These are phyloP conservation scores for Trichoderma sp. DNA, from an alignment of 2,329 filamentous ascomycete species.

Conservation along the genomic window DNA sequence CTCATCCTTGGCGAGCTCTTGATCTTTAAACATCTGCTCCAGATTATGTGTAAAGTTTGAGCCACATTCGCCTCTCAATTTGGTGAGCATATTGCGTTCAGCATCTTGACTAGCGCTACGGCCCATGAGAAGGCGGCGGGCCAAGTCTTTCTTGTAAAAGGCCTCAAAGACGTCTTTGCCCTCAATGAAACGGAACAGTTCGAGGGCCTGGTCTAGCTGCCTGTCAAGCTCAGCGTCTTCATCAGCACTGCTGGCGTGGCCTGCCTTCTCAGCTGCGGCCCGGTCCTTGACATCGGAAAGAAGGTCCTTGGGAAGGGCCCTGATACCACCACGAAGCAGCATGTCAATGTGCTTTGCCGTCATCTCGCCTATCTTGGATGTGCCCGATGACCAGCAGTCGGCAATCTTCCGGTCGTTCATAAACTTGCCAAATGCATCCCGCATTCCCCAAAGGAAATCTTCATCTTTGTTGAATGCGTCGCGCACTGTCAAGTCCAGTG, in stretches of 20 bases:
- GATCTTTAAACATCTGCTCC: slow-evolving; percentile 99
- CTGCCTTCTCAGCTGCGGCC: slow-evolving; percentile 55
- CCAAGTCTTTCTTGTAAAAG: slow-evolving; percentile 98
- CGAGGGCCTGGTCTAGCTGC: slow-evolving; percentile 87
- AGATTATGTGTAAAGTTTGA: slow-evolving; percentile 94
- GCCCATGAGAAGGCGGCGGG: slow-evolving; percentile 82
- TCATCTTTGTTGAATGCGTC: slow-evolving; percentile 75
- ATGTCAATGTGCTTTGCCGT: slow-evolving; percentile 95
- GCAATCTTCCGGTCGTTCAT: slow-evolving; percentile 84
- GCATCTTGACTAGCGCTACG: slow-evolving; percentile 92
- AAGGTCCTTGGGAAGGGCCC: slow-evolving; percentile 70
- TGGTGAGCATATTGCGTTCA: slow-evolving; percentile 90
- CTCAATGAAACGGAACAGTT: slow-evolving; percentile 94
- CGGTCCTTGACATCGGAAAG: slow-evolving; percentile 60
- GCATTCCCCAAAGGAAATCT: slow-evolving; percentile 71
- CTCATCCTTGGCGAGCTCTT: slow-evolving; percentile 88
- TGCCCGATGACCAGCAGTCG: slow-evolving; percentile 72
- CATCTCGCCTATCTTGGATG: slow-evolving; percentile 96
- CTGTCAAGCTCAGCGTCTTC: slow-evolving; percentile 90
- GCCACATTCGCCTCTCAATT: slow-evolving; percentile 89
- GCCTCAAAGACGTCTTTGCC: slow-evolving; percentile 98
- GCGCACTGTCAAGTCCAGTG: slow-evolving; percentile 72
- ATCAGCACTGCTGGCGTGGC: slow-evolving; percentile 68
- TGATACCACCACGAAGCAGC: slow-evolving; percentile 81
- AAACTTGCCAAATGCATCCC: slow-evolving; percentile 82